These are phyloP conservation scores for Serendipita indica DNA, from an alignment of 768 basidiomycete genomes.

Conservation along the genomic window DNA sequence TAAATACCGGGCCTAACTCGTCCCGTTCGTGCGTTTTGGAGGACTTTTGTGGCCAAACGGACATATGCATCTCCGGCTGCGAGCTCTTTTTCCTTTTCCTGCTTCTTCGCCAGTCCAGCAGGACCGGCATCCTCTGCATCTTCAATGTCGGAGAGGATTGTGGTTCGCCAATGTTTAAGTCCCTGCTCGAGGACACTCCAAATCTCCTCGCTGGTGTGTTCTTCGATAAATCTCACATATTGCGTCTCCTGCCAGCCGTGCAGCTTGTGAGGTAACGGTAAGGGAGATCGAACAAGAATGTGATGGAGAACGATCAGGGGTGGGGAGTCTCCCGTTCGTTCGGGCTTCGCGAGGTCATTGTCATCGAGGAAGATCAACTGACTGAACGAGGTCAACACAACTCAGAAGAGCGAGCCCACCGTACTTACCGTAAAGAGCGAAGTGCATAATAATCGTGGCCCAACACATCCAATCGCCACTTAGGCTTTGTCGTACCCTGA, in stretches of 20 bases:
- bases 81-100: constrained; percentile 23
- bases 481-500: constrained; percentile 40
- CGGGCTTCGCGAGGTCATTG: constrained; percentile 43
- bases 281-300: constrained; percentile 75
- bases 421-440: constrained; percentile 68
- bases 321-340: constrained; percentile 62
- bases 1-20: too few relatives aligned
- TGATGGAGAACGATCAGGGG: constrained; percentile 83
- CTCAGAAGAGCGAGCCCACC: not conserved
- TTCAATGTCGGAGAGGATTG: constrained; percentile 26
- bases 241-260: constrained; percentile 94
- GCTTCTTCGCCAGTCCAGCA: not conserved
- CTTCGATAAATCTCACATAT: constrained; percentile 92
- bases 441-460: constrained; percentile 80
- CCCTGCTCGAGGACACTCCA: constrained; percentile 69
- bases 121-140: constrained; percentile 33
- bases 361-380: constrained; percentile 85
- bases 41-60: constrained; percentile 48
- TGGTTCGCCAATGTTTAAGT: constrained; percentile 57
- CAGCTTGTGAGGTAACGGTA: constrained; percentile 71
- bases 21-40: constrained; percentile 29
- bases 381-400: too few relatives aligned
- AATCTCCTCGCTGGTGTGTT: constrained; percentile 70
- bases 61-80: constrained; percentile 44
- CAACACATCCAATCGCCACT: constrained; percentile 54